These are phyloP conservation scores for Xerocomus brunneocitrinus DNA, from an alignment of 768 basidiomycete species.

Conservation along the genomic window DNA sequence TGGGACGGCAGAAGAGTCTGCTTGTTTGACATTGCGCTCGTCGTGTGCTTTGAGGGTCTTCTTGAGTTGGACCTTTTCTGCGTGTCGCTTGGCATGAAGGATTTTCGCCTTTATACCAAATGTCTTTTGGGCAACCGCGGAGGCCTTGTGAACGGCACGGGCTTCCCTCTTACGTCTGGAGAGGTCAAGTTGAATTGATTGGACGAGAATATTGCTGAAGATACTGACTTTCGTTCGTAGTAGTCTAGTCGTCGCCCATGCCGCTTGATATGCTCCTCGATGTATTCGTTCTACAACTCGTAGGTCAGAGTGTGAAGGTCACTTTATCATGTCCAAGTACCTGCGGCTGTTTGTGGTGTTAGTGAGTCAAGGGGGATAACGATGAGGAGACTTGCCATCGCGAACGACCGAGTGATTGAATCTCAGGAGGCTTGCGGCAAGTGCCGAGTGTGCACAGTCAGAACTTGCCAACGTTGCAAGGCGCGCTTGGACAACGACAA, in stretches of 20 bases:
- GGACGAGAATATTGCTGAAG: not conserved
- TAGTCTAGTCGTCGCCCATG: slow-evolving; percentile 95
- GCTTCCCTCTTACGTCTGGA: slow-evolving; percentile 78
- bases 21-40: slow-evolving; percentile 95
- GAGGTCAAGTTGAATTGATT: not conserved
- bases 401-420: slow-evolving; percentile 2
- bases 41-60: slow-evolving; percentile 99
- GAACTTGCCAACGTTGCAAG: not conserved
- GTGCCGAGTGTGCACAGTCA: slow-evolving; percentile 18
- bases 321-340: slow-evolving; percentile 32
- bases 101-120: slow-evolving; percentile 98
- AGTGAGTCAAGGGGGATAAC: not conserved
- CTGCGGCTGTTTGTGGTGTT: slow-evolving; percentile 52
- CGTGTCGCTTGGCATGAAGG: slow-evolving; percentile 94
- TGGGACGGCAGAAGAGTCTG: slow-evolving; percentile 75
- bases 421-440: slow-evolving; percentile 20
- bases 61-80: slow-evolving; percentile 97
- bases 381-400: slow-evolving; percentile 24
- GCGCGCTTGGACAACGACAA: not conserved
- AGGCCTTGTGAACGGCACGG: slow-evolving; percentile 69
- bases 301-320: slow-evolving; percentile 6
- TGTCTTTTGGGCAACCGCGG: slow-evolving; percentile 84
- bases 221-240: slow-evolving; percentile 85
- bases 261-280: slow-evolving; percentile 97
- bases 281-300: slow-evolving; percentile 85